A percentile compares a stretch with the other conserved stretches of the same genome.
These are phyloP conservation scores for Tuber melanosporum DNA, from an alignment of 495 filamentous ascomycete species.

Conservation along the genomic window DNA sequence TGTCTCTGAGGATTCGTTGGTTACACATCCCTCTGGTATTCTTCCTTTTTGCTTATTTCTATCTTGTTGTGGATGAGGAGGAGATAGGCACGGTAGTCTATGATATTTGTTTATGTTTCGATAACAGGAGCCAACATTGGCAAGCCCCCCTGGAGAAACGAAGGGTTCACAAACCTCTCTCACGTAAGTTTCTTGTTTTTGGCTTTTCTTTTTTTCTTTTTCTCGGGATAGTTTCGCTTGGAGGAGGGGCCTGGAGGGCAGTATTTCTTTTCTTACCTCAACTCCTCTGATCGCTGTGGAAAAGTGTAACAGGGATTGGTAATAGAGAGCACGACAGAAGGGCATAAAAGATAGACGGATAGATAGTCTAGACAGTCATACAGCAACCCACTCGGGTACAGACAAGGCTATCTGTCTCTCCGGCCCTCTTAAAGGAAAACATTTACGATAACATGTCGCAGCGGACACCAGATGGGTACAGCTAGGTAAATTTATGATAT, in stretches of 20 bases:
- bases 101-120: background rate
- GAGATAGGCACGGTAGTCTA: background rate
- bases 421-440: background rate
- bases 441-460: background rate
- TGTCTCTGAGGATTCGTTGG: background rate
- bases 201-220: background rate
- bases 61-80: background rate
- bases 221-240: background rate
- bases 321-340: background rate
- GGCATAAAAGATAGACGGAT: background rate
- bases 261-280: background rate
- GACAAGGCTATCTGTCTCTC: background rate
- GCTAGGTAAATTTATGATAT: too few species aligned
- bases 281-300: background rate
- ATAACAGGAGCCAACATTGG: background rate
- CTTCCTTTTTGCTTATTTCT: background rate
- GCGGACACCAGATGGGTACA: too few species aligned
- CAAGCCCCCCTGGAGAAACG: background rate
- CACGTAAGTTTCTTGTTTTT: conserved; percentile 4
- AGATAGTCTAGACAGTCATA: background rate
- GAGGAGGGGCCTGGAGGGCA: background rate
- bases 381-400: background rate
- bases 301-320: background rate
- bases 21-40: background rate
- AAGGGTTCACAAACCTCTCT: background rate